Evolutionary conservation across 257 asterid species (phyloP), one percentile per base, ranked within the genome.

Genomic region (Salvia splendens): DNA sequence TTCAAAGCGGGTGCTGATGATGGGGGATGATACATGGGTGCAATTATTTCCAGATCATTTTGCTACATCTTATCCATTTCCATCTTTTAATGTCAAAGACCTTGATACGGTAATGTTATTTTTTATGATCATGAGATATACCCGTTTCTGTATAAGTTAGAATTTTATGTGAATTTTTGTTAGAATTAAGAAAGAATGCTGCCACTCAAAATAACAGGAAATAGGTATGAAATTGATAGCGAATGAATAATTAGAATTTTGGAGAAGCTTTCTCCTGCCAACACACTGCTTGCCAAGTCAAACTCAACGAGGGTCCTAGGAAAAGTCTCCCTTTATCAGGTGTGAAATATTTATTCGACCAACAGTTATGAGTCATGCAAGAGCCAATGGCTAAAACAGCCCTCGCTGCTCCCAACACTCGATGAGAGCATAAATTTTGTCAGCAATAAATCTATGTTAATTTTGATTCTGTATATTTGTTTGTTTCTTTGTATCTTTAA

Each of bases 1-100:
- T 83, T 73, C 85, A 80, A 74, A 88, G 72, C 82, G 92, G 62
- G 97, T 90, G 77, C 86, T 85, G 77, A 85, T 93, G 97, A 93
- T 93, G 99, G 99, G 97, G 69, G 99, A 93, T 68, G 99, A 93
- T 73, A 93, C 99, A 5, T 93, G 99, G 99, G 53, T 83, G 75
- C 97, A 93, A 72, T 79, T 93, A 69, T 93, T 93, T 83, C 99
- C 99, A 45, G 53, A 83, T 69, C 97, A 90, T 79, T 93, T 93
- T 51, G 68, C 78, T 59, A 71, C 36, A 68, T 86, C 95, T 63
- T 79, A 86, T 78, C 97, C 99, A 2, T 90, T 82, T 72, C 99
- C 99, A 33, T 93, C 99, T 51, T 93, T 92, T 77, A 92, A 92
- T 69, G 98, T 92, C 70, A 92, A 92, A 81, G 98, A 92, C 80